Evolutionary conservation across 192 early-diverging fungal genomes (phyloP).

Genomic region (Coemansia sp.): DNA sequence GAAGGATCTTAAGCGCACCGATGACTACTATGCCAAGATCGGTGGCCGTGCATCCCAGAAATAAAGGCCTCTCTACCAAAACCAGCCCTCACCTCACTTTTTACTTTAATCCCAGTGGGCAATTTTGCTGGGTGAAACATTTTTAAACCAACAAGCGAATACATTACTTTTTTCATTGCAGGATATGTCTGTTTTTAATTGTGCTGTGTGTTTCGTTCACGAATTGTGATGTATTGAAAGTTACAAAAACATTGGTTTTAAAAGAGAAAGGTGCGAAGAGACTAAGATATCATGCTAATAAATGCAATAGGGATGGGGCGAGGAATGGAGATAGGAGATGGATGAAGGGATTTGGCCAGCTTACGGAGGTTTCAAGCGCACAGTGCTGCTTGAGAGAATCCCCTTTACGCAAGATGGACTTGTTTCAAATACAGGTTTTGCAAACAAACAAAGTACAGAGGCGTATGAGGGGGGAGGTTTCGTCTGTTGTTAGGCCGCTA

Average conservation of each 20-base stretch:
- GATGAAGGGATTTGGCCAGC: background rate
- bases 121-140: too few species aligned
- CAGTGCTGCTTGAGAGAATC: too few species aligned
- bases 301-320: background rate
- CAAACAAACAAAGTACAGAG: background rate
- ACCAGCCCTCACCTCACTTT: background rate
- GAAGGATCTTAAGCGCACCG: slow-evolving; percentile 45
- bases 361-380: too few species aligned
- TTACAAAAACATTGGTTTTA: background rate
- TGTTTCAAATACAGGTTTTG: too few species aligned
- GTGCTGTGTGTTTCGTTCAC: background rate
- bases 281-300: background rate
- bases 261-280: background rate
- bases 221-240: background rate
- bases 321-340: background rate
- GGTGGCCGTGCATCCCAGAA: slow-evolving; percentile 45
- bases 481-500: slow-evolving; percentile 16
- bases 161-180: too few species aligned
- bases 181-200: background rate
- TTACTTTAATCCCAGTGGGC: background rate
- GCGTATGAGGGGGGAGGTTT: background rate
- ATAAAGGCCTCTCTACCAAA: background rate
- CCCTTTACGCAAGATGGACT: too few species aligned
- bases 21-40: slow-evolving; percentile 52
- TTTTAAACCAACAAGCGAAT: too few species aligned